Base-by-base conservation (phyloP, 73 alveolate species). In the Durusdinium trenchii region DNA sequence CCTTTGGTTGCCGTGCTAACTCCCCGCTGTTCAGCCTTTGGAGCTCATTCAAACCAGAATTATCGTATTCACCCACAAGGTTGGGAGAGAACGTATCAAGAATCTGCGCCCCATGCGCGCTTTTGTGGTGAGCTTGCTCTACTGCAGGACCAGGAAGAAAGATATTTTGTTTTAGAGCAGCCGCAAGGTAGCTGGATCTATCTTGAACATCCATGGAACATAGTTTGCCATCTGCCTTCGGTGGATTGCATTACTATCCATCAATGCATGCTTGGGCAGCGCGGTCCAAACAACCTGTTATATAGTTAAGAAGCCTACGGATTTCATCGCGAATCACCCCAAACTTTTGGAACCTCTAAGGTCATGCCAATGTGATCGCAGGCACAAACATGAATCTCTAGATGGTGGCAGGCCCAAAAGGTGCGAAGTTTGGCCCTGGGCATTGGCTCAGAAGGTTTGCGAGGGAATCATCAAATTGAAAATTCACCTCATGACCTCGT, bases 391-490 rank as follows among this genome's bases (percentile, higher is more conserved):
- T 36, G 85, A 75, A 3, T 7, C 35, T 14, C 35, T 38, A 6
- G 85, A 75, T 35, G 57, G 57, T n/a, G n/a, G n/a, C n/a, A n/a
- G n/a, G n/a, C n/a, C n/a, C n/a, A n/a, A n/a, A n/a, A n/a, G n/a
- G n/a, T n/a, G n/a, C n/a, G n/a, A n/a, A n/a, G n/a, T n/a, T n/a
- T 75, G 85, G 85, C 85, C 85, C 16, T 75, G 85, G 85, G 52
- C 10, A 42, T 35, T 75, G 6, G 50, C 85, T 30, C 36, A 42
- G 30, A 75, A 52, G 16, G 51, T 75, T 75, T 36, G 54, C 30
- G 52, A 75, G 10, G 85, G 85, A 36, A 75, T 75, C 52, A 42
- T 42, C 14, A 16, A 40, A 52, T 36, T 75, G 54, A 12, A 75
- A 3, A 36, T 30, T 7, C 85, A 75, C 42, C 16, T 82, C 47